Evolutionary conservation across 345 rosid species (phyloP).

Genomic region (Citrus reticulata): DNA sequence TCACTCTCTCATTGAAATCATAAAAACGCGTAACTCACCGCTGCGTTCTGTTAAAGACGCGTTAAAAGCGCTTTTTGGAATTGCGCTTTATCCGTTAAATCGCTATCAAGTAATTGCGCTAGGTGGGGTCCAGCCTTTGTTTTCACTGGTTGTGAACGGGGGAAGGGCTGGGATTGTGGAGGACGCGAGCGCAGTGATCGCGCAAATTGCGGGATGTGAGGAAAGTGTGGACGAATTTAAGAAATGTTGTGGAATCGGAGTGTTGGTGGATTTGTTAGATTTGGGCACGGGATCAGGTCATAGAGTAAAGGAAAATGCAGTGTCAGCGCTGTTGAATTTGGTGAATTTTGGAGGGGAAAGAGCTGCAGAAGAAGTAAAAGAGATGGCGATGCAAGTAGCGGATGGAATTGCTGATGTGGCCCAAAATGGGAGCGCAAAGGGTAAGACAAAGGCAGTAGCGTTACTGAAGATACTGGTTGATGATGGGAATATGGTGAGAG

Average conservation of each 20-base stretch:
- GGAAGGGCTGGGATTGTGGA: slow-evolving; percentile 83
- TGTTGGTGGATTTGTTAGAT: slow-evolving; percentile 76
- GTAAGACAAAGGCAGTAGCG: slow-evolving; percentile 59
- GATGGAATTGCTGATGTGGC: slow-evolving; percentile 62
- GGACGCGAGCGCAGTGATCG: slow-evolving; percentile 89
- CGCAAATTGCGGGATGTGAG: slow-evolving; percentile 90
- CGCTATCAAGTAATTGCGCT: slow-evolving; percentile 59
- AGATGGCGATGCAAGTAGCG: slow-evolving; percentile 31
- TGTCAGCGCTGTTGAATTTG: slow-evolving; percentile 70
- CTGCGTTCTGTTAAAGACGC: slow-evolving; percentile 77
- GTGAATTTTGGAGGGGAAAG: slow-evolving; percentile 53
- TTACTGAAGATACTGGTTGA: slow-evolving; percentile 41
- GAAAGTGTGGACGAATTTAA: slow-evolving; percentile 70
- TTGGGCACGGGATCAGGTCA: slow-evolving; percentile 57
- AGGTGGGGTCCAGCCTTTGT: slow-evolving; percentile 59
- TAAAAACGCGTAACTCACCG: slow-evolving; percentile 48
- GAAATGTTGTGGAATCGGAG: slow-evolving; percentile 47
- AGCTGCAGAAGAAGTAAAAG: slow-evolving; percentile 44
- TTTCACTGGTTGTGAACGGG: slow-evolving; percentile 63
- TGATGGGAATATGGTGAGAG: slow-evolving; percentile 19
- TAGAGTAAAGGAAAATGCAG: slow-evolving; percentile 73
- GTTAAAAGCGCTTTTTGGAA: slow-evolving; percentile 79
- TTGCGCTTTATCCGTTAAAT: slow-evolving; percentile 64
- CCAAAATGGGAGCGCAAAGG: slow-evolving; percentile 59
- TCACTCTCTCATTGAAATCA: slow-evolving; percentile 64